phyloP scores from a whole-genome alignment of 352 stramenopile genomes.

The Phytophthora sojae region DNA sequence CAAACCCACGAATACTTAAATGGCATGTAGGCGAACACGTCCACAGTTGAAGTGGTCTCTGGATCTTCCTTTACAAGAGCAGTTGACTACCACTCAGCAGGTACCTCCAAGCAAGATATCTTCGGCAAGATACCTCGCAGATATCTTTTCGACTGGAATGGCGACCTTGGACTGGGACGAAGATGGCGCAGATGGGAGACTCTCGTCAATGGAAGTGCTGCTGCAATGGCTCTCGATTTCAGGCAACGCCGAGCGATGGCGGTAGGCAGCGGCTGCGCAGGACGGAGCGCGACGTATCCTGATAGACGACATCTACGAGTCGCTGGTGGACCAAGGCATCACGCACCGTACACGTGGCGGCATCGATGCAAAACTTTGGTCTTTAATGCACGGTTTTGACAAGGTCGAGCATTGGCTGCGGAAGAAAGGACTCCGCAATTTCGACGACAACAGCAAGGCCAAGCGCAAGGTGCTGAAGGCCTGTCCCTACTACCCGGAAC shows the following conservation, averaged over 20 bases:
- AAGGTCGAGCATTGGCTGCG: conserved; percentile 33
- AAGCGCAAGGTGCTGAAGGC: conserved; percentile 34
- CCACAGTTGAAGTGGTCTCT: not conserved
- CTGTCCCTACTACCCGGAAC: conserved; percentile 33
- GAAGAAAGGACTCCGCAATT: conserved; percentile 22
- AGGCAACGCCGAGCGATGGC: conserved; percentile 32
- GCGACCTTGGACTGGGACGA: conserved; percentile 18
- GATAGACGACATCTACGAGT: conserved; percentile 10
- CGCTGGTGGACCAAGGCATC: conserved; percentile 8
- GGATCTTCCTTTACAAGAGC: too few species aligned
- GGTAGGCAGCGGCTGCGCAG: not conserved
- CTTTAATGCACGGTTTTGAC: conserved; percentile 21
- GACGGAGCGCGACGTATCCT: not conserved
- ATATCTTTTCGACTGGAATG: conserved; percentile 22
- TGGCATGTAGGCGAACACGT: too few species aligned
- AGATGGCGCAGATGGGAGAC: conserved; percentile 11
- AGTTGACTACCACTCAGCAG: conserved; percentile 10
- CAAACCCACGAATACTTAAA: too few species aligned
- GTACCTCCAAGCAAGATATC: conserved; percentile 11
- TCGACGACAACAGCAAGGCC: conserved; percentile 18
- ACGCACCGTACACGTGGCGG: conserved; percentile 5
- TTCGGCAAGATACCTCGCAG: conserved; percentile 8
- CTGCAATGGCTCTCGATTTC: conserved; percentile 30
- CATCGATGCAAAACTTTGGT: conserved; percentile 14
- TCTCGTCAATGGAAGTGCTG: conserved; percentile 27